These are phyloP conservation scores for Buxus sempervirens DNA, from an alignment of 164 flowering plant genomes.

Conservation along the genomic window DNA sequence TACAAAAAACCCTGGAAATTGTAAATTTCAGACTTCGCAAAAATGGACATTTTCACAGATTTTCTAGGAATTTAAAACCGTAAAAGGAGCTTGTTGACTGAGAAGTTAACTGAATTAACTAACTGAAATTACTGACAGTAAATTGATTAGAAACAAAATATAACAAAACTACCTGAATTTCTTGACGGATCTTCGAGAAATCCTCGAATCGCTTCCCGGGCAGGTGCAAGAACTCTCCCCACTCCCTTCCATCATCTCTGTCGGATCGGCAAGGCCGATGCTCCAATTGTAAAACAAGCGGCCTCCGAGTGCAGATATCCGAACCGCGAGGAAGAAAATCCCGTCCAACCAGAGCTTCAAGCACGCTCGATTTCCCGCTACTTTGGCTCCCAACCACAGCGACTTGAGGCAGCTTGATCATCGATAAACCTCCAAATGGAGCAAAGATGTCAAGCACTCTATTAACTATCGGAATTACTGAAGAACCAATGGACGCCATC, in stretches of 20 bases:
- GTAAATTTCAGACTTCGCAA: too few relatives aligned
- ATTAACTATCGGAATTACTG: conserved; percentile 40
- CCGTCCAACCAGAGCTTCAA: conserved; percentile 54
- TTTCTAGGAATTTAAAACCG: background rate
- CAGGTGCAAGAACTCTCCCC: conserved; percentile 54
- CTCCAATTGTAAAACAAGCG: conserved; percentile 39
- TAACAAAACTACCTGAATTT: conserved; percentile 40
- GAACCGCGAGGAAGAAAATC: conserved; percentile 49
- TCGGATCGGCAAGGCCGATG: conserved; percentile 13
- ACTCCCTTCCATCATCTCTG: conserved; percentile 31
- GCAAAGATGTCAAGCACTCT: conserved; percentile 46
- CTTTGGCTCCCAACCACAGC: conserved; percentile 60
- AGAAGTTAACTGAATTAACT: background rate
- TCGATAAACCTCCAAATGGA: conserved; percentile 22
- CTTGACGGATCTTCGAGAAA: conserved; percentile 37
- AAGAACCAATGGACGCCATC: conserved; percentile 15
- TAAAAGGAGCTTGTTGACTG: background rate
- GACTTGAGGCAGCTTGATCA: conserved; percentile 46
- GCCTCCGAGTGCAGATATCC: conserved; percentile 52
- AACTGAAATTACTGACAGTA: background rate
- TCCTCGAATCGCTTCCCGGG: conserved; percentile 38
- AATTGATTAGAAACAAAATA: background rate
- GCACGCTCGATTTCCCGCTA: conserved; percentile 58
- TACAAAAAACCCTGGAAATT: too few relatives aligned
- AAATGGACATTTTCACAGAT: too few relatives aligned